phyloP scores from a whole-genome alignment of 2,329 filamentous ascomycete species.

The Myotisia sp. region DNA sequence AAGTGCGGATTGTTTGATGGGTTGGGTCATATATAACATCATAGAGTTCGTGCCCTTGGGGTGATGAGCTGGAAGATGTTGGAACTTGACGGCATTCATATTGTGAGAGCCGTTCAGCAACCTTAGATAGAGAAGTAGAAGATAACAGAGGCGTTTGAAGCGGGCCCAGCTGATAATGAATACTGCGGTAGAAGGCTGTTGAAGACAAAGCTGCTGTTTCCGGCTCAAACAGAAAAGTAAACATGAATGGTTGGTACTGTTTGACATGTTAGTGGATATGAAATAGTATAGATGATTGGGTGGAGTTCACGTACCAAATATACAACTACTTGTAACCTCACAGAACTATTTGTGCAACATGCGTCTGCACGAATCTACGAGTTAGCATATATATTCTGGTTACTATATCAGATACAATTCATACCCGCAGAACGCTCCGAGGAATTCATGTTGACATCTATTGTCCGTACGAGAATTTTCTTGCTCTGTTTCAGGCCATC shows the following conservation, averaged over 20 bases:
- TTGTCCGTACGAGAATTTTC: slow-evolving; percentile 23
- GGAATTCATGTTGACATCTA: slow-evolving; percentile 21
- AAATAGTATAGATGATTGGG: not conserved
- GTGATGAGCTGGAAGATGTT: slow-evolving; percentile 20
- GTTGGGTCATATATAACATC: slow-evolving; percentile 48
- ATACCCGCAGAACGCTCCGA: slow-evolving; percentile 13
- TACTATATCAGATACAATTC: not conserved
- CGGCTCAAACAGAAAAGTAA: slow-evolving; percentile 36
- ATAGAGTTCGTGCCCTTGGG: slow-evolving; percentile 36
- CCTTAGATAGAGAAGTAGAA: slow-evolving; percentile 33
- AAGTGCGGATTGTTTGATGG: slow-evolving; percentile 44
- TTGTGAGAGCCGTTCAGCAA: slow-evolving; percentile 24
- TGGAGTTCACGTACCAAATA: slow-evolving; percentile 26
- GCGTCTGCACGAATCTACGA: not conserved
- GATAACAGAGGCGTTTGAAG: slow-evolving; percentile 33
- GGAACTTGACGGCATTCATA: slow-evolving; percentile 20
- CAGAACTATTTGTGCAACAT: slow-evolving; percentile 1
- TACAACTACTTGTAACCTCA: slow-evolving; percentile 25
- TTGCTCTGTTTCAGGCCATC: slow-evolving; percentile 8
- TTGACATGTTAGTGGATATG: not conserved
- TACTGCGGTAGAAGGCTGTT: slow-evolving; percentile 33
- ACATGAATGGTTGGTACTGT: slow-evolving; percentile 35
- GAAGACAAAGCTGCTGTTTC: slow-evolving; percentile 28
- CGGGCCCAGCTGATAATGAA: slow-evolving; percentile 36
- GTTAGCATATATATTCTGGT: not conserved